These are phyloP conservation scores for Solanum ossicruentum DNA, from an alignment of 257 asterid species.

Conservation along the genomic window DNA sequence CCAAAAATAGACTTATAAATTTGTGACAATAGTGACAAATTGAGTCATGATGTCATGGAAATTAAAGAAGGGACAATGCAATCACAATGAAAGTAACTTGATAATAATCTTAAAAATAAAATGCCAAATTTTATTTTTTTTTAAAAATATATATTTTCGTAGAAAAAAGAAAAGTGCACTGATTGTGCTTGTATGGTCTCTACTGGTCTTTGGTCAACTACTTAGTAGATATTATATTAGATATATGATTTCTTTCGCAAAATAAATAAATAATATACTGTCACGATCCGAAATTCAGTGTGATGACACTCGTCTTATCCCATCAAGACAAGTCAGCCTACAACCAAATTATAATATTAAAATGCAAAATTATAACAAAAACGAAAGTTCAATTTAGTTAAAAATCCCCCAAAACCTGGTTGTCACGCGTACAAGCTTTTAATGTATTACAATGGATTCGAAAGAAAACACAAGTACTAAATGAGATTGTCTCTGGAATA, in stretches of 20 bases:
- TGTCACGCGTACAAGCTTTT: no score
- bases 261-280: no score
- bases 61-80: background rate
- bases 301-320: no score
- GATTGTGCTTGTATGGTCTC: background rate
- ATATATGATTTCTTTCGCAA: background rate
- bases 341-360: no score
- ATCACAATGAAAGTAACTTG: background rate
- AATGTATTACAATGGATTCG: no score
- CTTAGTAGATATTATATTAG: background rate
- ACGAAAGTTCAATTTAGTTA: no score
- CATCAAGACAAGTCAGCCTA: no score
- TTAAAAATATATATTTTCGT: background rate
- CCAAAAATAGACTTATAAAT: background rate
- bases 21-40: background rate
- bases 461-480: no score
- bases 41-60: background rate
- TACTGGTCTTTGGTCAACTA: background rate
- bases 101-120: background rate
- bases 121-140: background rate
- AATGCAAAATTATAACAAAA: no score
- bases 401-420: no score
- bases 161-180: background rate
- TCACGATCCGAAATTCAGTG: no score
- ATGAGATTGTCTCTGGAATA: no score